phyloP scores from a whole-genome alignment of 2,329 filamentous ascomycete genomes.

The Penicillium digitatum region DNA sequence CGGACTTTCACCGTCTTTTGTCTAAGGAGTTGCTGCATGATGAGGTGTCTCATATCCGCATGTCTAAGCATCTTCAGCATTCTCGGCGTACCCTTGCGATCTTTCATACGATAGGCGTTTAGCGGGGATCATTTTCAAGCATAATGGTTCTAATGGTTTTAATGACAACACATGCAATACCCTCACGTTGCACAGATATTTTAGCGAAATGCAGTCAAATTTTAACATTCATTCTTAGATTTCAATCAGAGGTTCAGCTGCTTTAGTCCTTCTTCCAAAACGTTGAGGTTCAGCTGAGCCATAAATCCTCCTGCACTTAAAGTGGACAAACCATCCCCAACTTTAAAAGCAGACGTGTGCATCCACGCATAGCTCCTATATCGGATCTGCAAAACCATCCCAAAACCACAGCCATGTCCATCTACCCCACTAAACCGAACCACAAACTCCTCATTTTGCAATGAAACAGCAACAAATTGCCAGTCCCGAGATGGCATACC shows the following conservation, averaged over 20 bases:
- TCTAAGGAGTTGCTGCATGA: background rate
- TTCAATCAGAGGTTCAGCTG: background rate
- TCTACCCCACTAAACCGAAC: background rate
- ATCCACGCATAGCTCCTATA: background rate
- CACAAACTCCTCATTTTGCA: too few relatives aligned
- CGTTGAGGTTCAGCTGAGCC: background rate
- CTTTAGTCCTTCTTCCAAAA: background rate
- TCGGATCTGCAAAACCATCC: background rate
- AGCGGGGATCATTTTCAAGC: background rate
- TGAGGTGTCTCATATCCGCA: background rate
- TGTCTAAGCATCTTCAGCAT: background rate
- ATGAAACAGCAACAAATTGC: background rate
- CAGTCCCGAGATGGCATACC: slow-evolving; percentile 28
- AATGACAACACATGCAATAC: background rate
- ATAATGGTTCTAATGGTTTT: slow-evolving; percentile 1
- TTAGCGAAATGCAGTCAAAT: background rate
- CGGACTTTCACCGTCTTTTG: background rate
- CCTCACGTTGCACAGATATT: background rate
- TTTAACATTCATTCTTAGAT: background rate
- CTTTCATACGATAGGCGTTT: slow-evolving; percentile 1
- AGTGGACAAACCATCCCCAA: background rate
- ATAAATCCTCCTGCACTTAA: background rate
- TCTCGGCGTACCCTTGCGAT: slow-evolving; percentile 1
- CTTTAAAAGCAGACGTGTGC: background rate
- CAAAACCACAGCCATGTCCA: background rate